Base-by-base conservation (phyloP, 345 rosid genomes). In the Citrus sp. region DNA sequence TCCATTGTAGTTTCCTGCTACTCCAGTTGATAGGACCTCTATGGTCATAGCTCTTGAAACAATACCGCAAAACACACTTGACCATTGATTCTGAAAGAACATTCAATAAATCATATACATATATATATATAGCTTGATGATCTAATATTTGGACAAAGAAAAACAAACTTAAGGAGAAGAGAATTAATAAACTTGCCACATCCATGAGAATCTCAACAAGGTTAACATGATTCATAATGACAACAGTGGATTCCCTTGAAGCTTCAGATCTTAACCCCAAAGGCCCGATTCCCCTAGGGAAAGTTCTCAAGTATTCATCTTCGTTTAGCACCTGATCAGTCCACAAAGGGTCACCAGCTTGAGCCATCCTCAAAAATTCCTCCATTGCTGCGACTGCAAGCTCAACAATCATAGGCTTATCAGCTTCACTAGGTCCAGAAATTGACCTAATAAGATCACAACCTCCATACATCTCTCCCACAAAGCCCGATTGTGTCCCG, bases 311-410 rank as follows among this genome's bases (percentile, higher is more conserved):
- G 79, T 93, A 93, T 74, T 95, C 98, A 30, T 93, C 96, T 70
- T 91, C 98, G 61, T 91, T 89, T 13, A 95, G 87, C 28, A 84
- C 51, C 81, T 92, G 96, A 2, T 84, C 70, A 82, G 86, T 78
- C 99, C 99, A 95, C 79, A 95, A 85, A 9, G 95, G 94, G 67
- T 91, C 96, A 64, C 91, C 88, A 56, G 89, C 85, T 68, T 88
- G 97, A 55, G 97, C 98, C 89, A 92, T 89, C 83, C 93, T 90
- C 78, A 91, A 79, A 27, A 95, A 91, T 75, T 95, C 99, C 78
- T 95, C 99, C 99, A 95, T 93, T 24, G 98, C 99, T 2, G 98
- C 94, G 68, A 95, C 97, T 0, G 98, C 99, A 30, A 93, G 89
- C 89, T 93, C 98, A 19, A 95, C 88, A 37, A 93, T 92, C 90